Percentiles rank a stretch among this genome's conserved stretches.
Evolutionary conservation across 768 basidiomycete species (phyloP).

Genomic region (Glaciozyma antarctica): DNA sequence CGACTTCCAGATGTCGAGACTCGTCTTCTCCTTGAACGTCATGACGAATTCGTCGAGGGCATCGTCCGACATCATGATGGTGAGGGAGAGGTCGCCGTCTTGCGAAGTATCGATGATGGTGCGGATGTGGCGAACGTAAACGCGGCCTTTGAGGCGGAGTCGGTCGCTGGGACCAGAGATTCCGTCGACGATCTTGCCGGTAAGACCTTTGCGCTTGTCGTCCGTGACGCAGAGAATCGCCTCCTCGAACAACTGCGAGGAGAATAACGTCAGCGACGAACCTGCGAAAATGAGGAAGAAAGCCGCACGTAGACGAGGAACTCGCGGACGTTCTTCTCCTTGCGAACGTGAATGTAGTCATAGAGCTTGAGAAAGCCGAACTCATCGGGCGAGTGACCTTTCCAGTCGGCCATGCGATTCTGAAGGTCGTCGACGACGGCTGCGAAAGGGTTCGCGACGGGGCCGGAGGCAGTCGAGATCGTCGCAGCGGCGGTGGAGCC

Average conservation of each 20-base stretch:
- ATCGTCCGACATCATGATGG: slow-evolving; percentile 94
- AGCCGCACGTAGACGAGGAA: slow-evolving; percentile 62
- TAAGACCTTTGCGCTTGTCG: slow-evolving; percentile 74
- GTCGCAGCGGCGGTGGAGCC: slow-evolving; percentile 1
- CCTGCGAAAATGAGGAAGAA: not conserved
- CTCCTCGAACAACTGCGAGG: slow-evolving; percentile 78
- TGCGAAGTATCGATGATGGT: slow-evolving; percentile 71
- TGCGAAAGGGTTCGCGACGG: slow-evolving; percentile 49
- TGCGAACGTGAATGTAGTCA: slow-evolving; percentile 76
- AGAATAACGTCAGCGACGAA: not conserved
- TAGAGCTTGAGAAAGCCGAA: slow-evolving; percentile 85
- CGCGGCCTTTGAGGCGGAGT: slow-evolving; percentile 82
- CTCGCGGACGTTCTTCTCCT: slow-evolving; percentile 80
- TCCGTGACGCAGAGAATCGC: slow-evolving; percentile 98
- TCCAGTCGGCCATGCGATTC: slow-evolving; percentile 89
- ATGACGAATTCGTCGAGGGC: slow-evolving; percentile 87
- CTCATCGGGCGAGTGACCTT: slow-evolving; percentile 70
- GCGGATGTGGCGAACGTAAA: slow-evolving; percentile 90
- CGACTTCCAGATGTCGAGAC: slow-evolving; percentile 77
- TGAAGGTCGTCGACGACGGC: slow-evolving; percentile 80
- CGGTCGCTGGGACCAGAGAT: slow-evolving; percentile 50
- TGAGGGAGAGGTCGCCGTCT: slow-evolving; percentile 73
- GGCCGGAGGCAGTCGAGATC: not conserved
- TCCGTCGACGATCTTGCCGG: slow-evolving; percentile 57
- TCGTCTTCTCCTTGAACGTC: slow-evolving; percentile 82